phyloP scores from a whole-genome alignment of 1,284 basidiomycete genomes.

The Ceratobasidium papillatum region DNA sequence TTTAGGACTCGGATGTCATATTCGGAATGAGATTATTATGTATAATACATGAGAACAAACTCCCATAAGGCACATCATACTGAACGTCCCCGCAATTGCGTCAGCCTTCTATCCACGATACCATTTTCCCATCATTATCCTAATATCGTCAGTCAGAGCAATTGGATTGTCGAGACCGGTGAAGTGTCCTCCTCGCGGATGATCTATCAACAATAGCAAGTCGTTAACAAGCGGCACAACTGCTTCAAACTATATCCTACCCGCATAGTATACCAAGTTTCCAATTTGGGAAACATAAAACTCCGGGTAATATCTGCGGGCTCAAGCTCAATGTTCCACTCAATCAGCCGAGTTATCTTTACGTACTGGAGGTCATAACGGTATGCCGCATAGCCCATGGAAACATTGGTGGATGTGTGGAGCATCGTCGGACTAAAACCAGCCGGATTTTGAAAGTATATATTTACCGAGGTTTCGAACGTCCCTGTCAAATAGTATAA shows the following conservation, averaged over 20 bases:
- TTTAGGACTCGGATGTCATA: no score
- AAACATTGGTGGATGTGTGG: background rate
- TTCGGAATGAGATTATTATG: no score
- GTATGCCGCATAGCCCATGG: background rate
- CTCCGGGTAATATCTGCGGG: slow-evolving; percentile 2
- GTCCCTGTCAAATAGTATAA: slow-evolving; percentile 42
- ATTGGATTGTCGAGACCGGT: background rate
- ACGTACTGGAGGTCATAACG: slow-evolving; percentile 5
- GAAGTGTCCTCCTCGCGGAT: slow-evolving; percentile 8
- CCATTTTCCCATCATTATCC: slow-evolving; percentile 18
- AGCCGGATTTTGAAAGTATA: background rate
- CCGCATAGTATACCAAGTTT: slow-evolving; percentile 16
- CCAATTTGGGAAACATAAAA: slow-evolving; percentile 8
- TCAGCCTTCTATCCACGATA: background rate
- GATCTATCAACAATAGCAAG: background rate
- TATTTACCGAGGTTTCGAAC: slow-evolving; percentile 35
- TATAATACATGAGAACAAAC: no score
- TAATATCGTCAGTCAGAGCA: background rate
- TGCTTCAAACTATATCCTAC: background rate
- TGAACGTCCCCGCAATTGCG: no score
- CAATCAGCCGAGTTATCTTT: background rate
- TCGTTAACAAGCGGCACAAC: background rate
- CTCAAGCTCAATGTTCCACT: background rate
- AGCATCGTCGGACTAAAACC: background rate
- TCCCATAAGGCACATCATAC: no score